A percentile compares a stretch with the other conserved stretches of the same genome.
Conservation (phyloP, 2,329 filamentous ascomycete genomes). For the Metarhizium album region DNA sequence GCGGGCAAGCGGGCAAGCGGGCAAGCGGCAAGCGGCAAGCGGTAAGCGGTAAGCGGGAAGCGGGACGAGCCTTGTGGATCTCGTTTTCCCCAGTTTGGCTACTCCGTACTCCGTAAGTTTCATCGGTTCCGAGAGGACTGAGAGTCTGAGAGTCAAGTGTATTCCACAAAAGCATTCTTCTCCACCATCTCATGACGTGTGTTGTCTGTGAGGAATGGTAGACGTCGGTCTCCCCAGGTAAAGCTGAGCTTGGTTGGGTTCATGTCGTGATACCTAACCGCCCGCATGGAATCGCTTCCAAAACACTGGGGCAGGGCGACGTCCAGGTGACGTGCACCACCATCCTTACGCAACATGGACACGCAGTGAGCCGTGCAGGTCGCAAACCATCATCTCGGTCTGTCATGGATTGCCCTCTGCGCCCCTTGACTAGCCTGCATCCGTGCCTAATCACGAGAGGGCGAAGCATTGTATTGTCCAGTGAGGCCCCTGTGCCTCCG, state of each 20-base stretch:
- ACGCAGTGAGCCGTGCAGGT: background rate
- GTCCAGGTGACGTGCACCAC: background rate
- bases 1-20: too few relatives aligned
- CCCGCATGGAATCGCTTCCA: background rate
- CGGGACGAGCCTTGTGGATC: slow-evolving; percentile 5
- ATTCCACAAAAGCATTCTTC: too few relatives aligned
- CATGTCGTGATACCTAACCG: slow-evolving; percentile 7
- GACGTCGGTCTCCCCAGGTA: background rate
- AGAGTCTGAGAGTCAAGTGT: too few relatives aligned
- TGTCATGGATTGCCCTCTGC: background rate
- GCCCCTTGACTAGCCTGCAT: slow-evolving; percentile 1
- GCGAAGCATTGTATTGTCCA: slow-evolving; percentile 1
- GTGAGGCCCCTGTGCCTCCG: background rate
- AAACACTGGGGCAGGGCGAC: background rate
- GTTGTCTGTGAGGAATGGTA: background rate
- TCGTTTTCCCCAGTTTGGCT: background rate
- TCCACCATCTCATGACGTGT: background rate
- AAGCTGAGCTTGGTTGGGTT: slow-evolving; percentile 1
- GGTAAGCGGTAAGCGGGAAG: too few relatives aligned
- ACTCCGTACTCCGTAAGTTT: too few relatives aligned
- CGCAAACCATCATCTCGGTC: background rate
- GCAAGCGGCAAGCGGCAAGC: too few relatives aligned
- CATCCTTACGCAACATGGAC: background rate
- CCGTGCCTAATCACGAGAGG: slow-evolving; percentile 6
- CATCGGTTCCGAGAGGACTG: too few relatives aligned